phyloP scores from a whole-genome alignment of 306 rosid species.

The Coriaria nepalensis region DNA sequence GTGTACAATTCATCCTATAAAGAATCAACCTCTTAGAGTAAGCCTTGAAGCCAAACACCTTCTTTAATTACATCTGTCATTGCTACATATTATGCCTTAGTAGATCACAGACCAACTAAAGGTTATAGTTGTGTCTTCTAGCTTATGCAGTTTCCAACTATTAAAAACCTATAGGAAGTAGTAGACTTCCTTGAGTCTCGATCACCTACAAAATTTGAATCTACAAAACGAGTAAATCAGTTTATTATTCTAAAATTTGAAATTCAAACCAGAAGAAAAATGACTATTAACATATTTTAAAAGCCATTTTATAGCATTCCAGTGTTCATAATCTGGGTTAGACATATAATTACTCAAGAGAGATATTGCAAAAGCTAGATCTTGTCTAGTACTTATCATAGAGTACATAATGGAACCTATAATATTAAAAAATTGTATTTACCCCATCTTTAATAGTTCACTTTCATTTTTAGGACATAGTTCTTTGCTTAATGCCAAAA shows the following conservation, averaged over 20 bases:
- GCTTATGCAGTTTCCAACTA: background rate
- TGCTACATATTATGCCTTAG: background rate
- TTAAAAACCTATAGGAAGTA: background rate
- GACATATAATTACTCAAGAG: no score
- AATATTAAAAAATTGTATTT: no score
- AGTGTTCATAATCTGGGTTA: no score
- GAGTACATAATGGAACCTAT: no score
- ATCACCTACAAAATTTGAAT: background rate
- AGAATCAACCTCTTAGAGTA: no score
- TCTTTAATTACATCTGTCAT: background rate
- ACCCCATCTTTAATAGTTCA: no score
- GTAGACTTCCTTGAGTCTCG: background rate
- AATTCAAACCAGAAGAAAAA: background rate
- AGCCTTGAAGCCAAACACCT: no score
- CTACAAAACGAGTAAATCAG: background rate
- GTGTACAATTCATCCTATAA: no score
- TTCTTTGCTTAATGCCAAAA: no score
- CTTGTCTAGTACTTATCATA: no score
- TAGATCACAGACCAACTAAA: background rate
- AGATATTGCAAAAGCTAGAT: no score
- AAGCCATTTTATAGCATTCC: background rate
- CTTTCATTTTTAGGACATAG: no score
- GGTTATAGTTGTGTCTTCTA: background rate
- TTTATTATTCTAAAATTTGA: background rate
- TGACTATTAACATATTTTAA: background rate